phyloP scores from a whole-genome alignment of 73 alveolate genomes.

The Uronychia setigera region DNA sequence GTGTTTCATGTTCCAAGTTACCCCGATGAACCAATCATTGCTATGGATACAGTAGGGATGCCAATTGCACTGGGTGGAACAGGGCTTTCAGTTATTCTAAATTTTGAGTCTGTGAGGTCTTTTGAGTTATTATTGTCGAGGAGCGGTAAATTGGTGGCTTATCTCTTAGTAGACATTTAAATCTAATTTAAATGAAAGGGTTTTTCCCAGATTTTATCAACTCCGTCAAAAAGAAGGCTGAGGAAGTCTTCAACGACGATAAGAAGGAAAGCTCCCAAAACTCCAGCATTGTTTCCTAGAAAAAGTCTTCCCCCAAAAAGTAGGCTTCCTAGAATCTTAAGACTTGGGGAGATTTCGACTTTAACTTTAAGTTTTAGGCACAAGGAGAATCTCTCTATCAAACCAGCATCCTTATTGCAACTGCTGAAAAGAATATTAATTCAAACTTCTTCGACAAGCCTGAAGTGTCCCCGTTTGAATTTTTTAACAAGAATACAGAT shows the following conservation, averaged over 20 bases:
- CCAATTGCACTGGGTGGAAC: too few species aligned
- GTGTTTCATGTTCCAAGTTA: too few species aligned
- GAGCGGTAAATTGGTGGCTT: too few species aligned
- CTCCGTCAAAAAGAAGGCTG: background rate
- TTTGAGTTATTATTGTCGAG: too few species aligned
- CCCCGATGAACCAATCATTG: too few species aligned
- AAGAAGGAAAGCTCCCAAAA: background rate
- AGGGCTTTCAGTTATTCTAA: too few species aligned
- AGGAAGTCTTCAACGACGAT: background rate
- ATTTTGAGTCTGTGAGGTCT: too few species aligned
- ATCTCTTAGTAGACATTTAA: background rate
- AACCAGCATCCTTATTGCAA: slow-evolving; percentile 36
- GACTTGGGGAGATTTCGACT: slow-evolving; percentile 48
- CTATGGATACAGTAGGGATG: too few species aligned
- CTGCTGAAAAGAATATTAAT: slow-evolving; percentile 19
- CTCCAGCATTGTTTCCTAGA: background rate
- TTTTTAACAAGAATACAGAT: too few species aligned
- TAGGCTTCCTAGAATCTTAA: background rate
- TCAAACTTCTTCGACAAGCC: too few species aligned
- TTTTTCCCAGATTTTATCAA: background rate
- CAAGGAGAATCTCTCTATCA: slow-evolving; percentile 50
- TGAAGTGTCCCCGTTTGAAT: too few species aligned
- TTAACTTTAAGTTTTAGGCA: slow-evolving; percentile 27
- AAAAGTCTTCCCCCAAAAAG: background rate
- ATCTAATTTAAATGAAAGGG: background rate